These are phyloP conservation scores for Lippia alba DNA, from an alignment of 305 asterid genomes.

Conservation along the genomic window DNA sequence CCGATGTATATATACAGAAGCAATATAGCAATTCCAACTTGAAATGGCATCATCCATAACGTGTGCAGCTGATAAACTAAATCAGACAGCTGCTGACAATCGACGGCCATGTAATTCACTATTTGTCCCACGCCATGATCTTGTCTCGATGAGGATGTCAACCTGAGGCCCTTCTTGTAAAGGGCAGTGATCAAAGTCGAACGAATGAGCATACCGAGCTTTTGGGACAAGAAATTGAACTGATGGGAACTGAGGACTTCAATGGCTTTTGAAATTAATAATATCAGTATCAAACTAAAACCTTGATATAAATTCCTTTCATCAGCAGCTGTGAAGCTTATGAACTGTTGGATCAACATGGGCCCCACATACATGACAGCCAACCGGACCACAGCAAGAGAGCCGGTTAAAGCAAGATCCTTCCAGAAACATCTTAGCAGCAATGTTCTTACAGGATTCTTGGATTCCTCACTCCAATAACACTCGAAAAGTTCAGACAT, in stretches of 20 bases:
- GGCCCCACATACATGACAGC: slow-evolving; percentile 66
- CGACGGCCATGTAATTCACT: slow-evolving; percentile 82
- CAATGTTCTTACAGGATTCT: slow-evolving; percentile 55
- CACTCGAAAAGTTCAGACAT: slow-evolving; percentile 48
- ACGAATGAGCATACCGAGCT: slow-evolving; percentile 74
- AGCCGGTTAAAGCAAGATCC: slow-evolving; percentile 52
- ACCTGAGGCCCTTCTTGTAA: slow-evolving; percentile 61
- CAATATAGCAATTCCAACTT: slow-evolving; percentile 53
- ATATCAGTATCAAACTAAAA: slow-evolving; percentile 43
- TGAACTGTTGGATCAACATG: slow-evolving; percentile 55
- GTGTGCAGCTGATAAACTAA: slow-evolving; percentile 59
- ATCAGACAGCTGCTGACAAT: slow-evolving; percentile 64
- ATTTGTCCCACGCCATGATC: slow-evolving; percentile 78
- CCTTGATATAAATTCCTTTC: slow-evolving; percentile 46
- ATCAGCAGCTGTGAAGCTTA: slow-evolving; percentile 55
- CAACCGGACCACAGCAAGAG: slow-evolving; percentile 49
- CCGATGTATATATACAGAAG: slow-evolving; percentile 57
- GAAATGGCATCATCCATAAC: slow-evolving; percentile 72
- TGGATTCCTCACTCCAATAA: slow-evolving; percentile 56
- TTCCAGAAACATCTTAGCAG: slow-evolving; percentile 66
- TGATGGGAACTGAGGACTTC: slow-evolving; percentile 71
- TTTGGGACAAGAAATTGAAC: slow-evolving; percentile 56
- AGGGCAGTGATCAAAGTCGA: slow-evolving; percentile 54
- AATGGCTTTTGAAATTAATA: slow-evolving; percentile 47
- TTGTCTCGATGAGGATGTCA: slow-evolving; percentile 64